Conservation (phyloP, 768 basidiomycete species). For the Fibroporia radiculosa region DNA sequence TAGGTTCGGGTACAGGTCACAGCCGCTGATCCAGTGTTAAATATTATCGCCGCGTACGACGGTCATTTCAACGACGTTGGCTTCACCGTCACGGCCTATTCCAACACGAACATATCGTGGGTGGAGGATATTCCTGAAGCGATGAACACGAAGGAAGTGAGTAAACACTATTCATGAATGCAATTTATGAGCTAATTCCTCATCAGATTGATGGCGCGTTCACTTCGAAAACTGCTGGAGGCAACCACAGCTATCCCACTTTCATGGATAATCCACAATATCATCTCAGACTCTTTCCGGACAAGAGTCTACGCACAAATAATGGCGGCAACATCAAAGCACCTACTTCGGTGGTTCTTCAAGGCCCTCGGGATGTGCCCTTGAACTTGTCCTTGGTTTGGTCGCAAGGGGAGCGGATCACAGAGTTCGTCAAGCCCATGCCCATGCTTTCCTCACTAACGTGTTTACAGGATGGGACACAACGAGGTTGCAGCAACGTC, state of each 20-base stretch:
- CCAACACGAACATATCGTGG: slow-evolving; percentile 27
- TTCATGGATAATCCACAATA: slow-evolving; percentile 94
- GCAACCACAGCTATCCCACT: slow-evolving; percentile 70
- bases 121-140: slow-evolving; percentile 10
- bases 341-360: slow-evolving; percentile 36
- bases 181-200: too few species aligned
- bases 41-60: slow-evolving; percentile 62
- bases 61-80: slow-evolving; percentile 52
- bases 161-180: not conserved
- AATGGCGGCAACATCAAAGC: slow-evolving; percentile 24
- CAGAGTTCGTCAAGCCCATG: slow-evolving; percentile 49
- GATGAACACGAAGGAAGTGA: slow-evolving; percentile 21
- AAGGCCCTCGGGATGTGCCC: slow-evolving; percentile 57
- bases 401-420: slow-evolving; percentile 66
- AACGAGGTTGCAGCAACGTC: slow-evolving; percentile 69
- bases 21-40: slow-evolving; percentile 29
- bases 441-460: not conserved
- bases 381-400: slow-evolving; percentile 69
- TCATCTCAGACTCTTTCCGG: slow-evolving; percentile 49
- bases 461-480: slow-evolving; percentile 38
- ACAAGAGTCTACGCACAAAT: not conserved
- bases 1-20: slow-evolving; percentile 13
- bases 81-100: slow-evolving; percentile 62
- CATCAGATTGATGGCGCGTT: slow-evolving; percentile 53
- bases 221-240: slow-evolving; percentile 70